A percentile compares a stretch with the other conserved stretches of the same genome.
These are phyloP conservation scores for Ilyonectria destructans DNA, from an alignment of 2,329 filamentous ascomycete genomes.

Conservation along the genomic window DNA sequence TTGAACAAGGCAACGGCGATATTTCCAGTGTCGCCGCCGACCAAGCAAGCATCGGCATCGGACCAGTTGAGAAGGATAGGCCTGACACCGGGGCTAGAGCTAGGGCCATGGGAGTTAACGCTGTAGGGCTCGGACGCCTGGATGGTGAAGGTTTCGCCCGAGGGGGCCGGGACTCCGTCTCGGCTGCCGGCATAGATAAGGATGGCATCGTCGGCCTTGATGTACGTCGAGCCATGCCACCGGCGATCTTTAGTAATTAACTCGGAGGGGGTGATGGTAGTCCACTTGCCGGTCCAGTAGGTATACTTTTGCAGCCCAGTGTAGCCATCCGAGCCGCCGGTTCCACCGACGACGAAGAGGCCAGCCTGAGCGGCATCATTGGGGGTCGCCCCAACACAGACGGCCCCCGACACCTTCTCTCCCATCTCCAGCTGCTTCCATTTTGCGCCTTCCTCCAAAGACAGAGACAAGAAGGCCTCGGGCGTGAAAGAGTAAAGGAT, in stretches of 20 bases:
- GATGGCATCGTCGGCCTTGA: constrained; percentile 79
- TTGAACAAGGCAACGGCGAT: constrained; percentile 58
- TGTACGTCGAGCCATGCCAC: constrained; percentile 62
- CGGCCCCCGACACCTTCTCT: constrained; percentile 80
- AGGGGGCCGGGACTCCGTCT: constrained; percentile 70
- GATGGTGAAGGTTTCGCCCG: constrained; percentile 84
- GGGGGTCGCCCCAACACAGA: constrained; percentile 78
- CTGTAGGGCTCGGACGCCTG: constrained; percentile 75
- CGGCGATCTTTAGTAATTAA: constrained; percentile 77
- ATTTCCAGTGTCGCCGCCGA: constrained; percentile 78
- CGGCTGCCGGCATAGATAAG: constrained; percentile 86
- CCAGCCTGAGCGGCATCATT: constrained; percentile 80
- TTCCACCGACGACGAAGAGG: constrained; percentile 67
- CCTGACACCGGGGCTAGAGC: constrained; percentile 74
- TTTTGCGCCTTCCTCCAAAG: constrained; percentile 77
- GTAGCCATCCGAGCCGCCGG: constrained; percentile 67
- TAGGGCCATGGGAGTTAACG: constrained; percentile 72
- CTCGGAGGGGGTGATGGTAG: constrained; percentile 60
- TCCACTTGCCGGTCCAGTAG: constrained; percentile 70
- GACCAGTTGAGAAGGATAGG: constrained; percentile 86
- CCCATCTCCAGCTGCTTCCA: constrained; percentile 81
- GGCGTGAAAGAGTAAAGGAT: constrained; percentile 88
- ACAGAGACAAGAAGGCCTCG: constrained; percentile 81
- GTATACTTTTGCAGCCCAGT: constrained; percentile 81
- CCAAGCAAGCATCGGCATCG: constrained; percentile 77